phyloP scores from a whole-genome alignment of 129 eudicot genomes.

The Chrysanthemum seticuspe region DNA sequence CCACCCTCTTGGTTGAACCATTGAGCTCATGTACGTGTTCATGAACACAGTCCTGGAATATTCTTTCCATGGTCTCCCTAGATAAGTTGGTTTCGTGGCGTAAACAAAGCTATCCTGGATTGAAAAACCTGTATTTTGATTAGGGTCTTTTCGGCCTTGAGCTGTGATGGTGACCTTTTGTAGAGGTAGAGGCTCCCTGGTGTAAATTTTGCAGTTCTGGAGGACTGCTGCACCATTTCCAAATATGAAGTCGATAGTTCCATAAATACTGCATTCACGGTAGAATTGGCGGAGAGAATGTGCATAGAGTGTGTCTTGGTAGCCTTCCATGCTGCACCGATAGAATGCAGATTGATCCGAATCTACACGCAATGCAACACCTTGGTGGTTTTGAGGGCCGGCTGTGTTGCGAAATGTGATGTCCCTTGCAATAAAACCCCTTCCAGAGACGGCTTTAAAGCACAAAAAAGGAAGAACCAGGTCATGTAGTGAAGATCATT shows the following conservation, averaged over 20 bases:
- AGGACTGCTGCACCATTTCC: conserved; percentile 95
- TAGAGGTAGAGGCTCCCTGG: conserved; percentile 60
- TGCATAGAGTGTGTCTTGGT: conserved; percentile 90
- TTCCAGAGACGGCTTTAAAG: conserved; percentile 74
- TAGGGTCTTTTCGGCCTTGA: conserved; percentile 80
- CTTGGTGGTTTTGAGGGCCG: conserved; percentile 77
- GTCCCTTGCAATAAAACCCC: conserved; percentile 88
- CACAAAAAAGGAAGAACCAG: background rate
- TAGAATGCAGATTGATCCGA: conserved; percentile 85
- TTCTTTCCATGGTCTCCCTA: conserved; percentile 93
- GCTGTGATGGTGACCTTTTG: conserved; percentile 92
- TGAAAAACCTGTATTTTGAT: conserved; percentile 79
- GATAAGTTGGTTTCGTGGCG: conserved; percentile 70
- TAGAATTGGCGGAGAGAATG: conserved; percentile 95
- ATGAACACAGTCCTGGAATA: conserved; percentile 77
- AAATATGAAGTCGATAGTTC: conserved; percentile 90
- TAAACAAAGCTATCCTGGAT: conserved; percentile 74
- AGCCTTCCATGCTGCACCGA: conserved; percentile 95
- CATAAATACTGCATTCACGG: conserved; percentile 80
- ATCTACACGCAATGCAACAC: conserved; percentile 87
- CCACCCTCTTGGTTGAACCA: conserved; percentile 92
- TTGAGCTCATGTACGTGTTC: conserved; percentile 68
- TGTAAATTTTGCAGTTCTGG: conserved; percentile 73
- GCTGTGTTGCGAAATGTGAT: conserved; percentile 93
- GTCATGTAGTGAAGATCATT: conserved; percentile 6